Evolutionary conservation across 176 grass and related monocot species (phyloP), one percentile per base, ranked within the genome.

Genomic region (Zoysia japonica): DNA sequence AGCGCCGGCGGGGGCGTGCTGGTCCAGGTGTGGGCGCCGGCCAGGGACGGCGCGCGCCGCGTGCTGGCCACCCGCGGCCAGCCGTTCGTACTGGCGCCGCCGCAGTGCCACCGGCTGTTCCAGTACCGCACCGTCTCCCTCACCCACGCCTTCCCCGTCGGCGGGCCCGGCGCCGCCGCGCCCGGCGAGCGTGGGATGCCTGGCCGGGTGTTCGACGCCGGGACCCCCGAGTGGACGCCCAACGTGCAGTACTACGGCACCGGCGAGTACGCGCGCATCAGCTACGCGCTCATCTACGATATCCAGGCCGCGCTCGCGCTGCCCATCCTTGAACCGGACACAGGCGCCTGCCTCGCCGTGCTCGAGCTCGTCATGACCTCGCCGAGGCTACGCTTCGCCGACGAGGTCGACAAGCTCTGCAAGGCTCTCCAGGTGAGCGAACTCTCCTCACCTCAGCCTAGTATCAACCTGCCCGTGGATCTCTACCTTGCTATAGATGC

Each of bases 221-320:
- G 74, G 39, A 76, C 84, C 83, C 95, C 95, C 9, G 95, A 98
- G 77, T 98, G 95, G 92, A 94, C 95, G 1, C 95, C 95, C 35
- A 87, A 98, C 87, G 95, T 98, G 38, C 92, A 98, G 88, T 92
- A 84, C 70, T 98, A 98, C 64, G 89, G 92, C 81, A 85, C 54
- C 50, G 89, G 85, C 71, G 95, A 98, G 88, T 98, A 98, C 82
- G 88, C 89, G n/a, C 90, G 95, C 50, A 91, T 92, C 81, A 90
- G 40, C 59, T 89, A 98, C 87, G 95, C 96, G 46, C 88, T 95
- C 71, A 90, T 87, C 84, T 91, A 94, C 85, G 87, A 98, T 51
- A 91, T 98, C 53, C 88, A 89, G 76, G 92, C 86, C 37, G 90
- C 90, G 7, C 84, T 98, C n/a, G 92, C 88, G 16, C 80, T 98